These are phyloP conservation scores for Schizothecium vesticola DNA, from an alignment of 495 filamentous ascomycete species.

Conservation along the genomic window DNA sequence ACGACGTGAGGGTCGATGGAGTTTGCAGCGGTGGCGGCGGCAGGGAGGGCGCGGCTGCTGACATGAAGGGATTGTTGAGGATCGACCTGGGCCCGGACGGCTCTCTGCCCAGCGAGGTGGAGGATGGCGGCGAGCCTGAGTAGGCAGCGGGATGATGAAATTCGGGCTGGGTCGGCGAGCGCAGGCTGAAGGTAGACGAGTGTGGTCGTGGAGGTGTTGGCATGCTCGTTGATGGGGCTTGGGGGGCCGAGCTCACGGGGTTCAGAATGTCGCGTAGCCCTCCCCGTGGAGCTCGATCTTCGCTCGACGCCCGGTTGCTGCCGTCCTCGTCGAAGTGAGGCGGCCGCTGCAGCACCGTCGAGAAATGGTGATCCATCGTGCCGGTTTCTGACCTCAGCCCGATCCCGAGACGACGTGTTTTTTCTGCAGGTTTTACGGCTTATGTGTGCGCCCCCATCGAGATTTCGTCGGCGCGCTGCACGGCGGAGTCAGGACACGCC, in stretches of 20 bases:
- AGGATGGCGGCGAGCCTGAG: constrained; percentile 22
- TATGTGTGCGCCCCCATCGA: constrained; percentile 26
- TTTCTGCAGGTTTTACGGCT: constrained; percentile 21
- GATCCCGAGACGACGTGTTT: constrained; percentile 14
- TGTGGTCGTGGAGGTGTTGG: constrained; percentile 27
- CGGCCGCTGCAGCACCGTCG: constrained; percentile 42
- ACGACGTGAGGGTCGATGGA: constrained; percentile 21
- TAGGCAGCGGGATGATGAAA: constrained; percentile 31
- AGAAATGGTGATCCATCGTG: constrained; percentile 40
- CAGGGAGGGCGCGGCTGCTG: constrained; percentile 20
- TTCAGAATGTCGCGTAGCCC: constrained; percentile 37
- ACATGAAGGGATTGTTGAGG: constrained; percentile 30
- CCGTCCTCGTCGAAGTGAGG: constrained; percentile 37
- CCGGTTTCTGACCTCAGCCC: constrained; percentile 8
- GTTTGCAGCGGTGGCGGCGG: constrained; percentile 25
- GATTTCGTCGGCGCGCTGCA: constrained; percentile 15
- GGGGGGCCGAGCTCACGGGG: constrained; percentile 29
- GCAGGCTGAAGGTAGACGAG: constrained; percentile 30
- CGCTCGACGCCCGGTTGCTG: constrained; percentile 22
- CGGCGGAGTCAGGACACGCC: constrained; percentile 6
- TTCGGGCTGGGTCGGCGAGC: constrained; percentile 37
- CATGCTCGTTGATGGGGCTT: constrained; percentile 13
- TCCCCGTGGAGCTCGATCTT: constrained; percentile 29
- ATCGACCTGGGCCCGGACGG: constrained; percentile 26
- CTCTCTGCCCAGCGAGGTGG: constrained; percentile 14